Evolutionary conservation across 768 basidiomycete genomes (phyloP), one percentile per base, ranked within the genome.

Genomic region (Termitomyces sp.): DNA sequence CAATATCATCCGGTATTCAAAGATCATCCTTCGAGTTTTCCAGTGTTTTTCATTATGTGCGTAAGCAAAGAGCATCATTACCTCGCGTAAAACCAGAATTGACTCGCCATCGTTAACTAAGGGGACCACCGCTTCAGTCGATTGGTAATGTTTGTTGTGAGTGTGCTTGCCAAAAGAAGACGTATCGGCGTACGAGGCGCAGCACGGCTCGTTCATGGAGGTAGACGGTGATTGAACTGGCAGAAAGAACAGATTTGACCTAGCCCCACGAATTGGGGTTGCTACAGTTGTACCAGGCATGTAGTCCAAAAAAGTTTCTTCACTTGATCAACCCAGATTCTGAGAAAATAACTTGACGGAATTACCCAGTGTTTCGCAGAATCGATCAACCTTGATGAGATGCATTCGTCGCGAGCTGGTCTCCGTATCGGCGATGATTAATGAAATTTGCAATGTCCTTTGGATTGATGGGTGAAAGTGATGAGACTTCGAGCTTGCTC

Each of bases 51-150:
- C n/a, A 10, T 1, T 24, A 26, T 5, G 33, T 14, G 43, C 45
- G 33, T 54, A 43, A 54, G 36, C 11, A 28, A n/a, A 33, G 28
- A 5, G 46, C 41, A 54, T 53, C 40, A 4, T 43, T 53, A 64
- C 63, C 32, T 61, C 56, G 44, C 28, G 26, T 38, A 66, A 52
- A 10, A 61, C 30, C 6, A 59, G 53, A 46, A 45, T 20, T 62
- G 60, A 66, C 41, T 62, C 62, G 36, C 65, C 62, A 47, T 66
- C 65, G 41, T 64, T 61, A 28, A 60, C 51, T 14, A 66, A 36
- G 24, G 60, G 62, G 18, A 63, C 51, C 41, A 13, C 28, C 22
- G 60, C 57, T 13, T 65, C 44, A 3, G 60, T 58, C 2, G 45
- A 51, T 58, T 60, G 14, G 8, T 48, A 18, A 51, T 46, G 33